These are phyloP conservation scores for Escovopsis sp. DNA, from an alignment of 2,329 filamentous ascomycete species.

Conservation along the genomic window DNA sequence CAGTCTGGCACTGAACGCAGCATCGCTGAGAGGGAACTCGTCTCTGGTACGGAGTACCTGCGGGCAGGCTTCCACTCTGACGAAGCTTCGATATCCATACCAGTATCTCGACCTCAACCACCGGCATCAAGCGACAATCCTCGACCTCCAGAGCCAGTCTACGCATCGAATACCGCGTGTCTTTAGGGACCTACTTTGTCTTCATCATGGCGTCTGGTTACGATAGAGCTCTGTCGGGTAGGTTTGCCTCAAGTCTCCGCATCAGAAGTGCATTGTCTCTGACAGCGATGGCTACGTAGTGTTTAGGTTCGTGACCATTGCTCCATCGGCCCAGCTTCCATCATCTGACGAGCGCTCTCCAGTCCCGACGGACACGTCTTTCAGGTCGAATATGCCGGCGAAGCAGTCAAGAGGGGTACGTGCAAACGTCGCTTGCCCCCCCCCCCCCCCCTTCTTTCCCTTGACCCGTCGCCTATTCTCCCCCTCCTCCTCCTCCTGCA, in stretches of 20 bases:
- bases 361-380: constrained; percentile 99
- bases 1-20: too few species aligned
- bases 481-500: not conserved
- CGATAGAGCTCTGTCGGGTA: constrained; percentile 97
- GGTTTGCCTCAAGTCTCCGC: constrained; percentile 22
- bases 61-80: constrained; percentile 24
- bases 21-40: too few species aligned
- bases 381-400: constrained; percentile 97
- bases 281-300: constrained; percentile 41
- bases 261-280: constrained; percentile 15
- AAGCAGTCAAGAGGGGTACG: constrained; percentile 93
- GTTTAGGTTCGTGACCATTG: constrained; percentile 50
- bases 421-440: constrained; percentile 4
- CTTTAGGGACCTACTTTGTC: not conserved
- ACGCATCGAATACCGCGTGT: not conserved
- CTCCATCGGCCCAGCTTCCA: not conserved
- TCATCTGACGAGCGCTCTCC: constrained; percentile 4
- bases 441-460: not conserved
- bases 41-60: too few species aligned
- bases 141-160: constrained; percentile 3
- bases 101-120: constrained; percentile 9
- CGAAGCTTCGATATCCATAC: constrained; percentile 19
- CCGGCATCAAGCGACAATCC: constrained; percentile 6
- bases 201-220: constrained; percentile 75
- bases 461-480: too few species aligned